Evolutionary conservation across 2,329 filamentous ascomycete genomes (phyloP), one percentile per base, ranked within the genome.

Genomic region (Ilyonectria destructans): DNA sequence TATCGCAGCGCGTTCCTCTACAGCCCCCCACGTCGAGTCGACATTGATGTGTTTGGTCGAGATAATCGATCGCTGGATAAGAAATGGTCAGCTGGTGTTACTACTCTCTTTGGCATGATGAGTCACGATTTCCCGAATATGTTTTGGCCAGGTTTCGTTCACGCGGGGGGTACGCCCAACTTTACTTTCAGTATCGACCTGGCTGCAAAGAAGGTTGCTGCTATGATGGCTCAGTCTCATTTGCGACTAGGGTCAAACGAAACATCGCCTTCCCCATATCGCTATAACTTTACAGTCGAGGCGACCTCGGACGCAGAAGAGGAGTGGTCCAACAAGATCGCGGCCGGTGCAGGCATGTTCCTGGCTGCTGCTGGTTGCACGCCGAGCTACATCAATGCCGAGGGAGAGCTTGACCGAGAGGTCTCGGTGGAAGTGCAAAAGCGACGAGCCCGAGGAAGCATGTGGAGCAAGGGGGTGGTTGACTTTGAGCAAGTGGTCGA

Each of bases 121-220:
- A 83, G 79, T 0, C 77, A 80, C 69, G 83, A 80, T 0, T 90
- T 89, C 67, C 88, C 88, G 0, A 90, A 90, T 69, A 72, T 89
- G 46, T 87, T 88, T 82, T 84, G 84, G 72, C 71, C 82, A 0
- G 83, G 83, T 10, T 71, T 81, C 1, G 66, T 75, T 21, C 86
- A 88, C 74, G 72, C 78, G 0, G 82, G 77, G 35, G 77, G 79
- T 1, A 78, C 79, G 1, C 73, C 77, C 2, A 87, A 86, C 69
- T 80, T 80, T 26, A 75, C 78, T 45, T 82, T 79, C 40, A 69
- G 75, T 1, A 72, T 84, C 4, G 82, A 85, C 31, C 71, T 77
- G 0, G 64, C 80, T 12, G 76, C 80, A 6, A 74, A 73, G 8
- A 86, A 89, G 58, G 79, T 83, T 6, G 84, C 83, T 1, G 82